Percentiles rank a stretch among this genome's conserved stretches.
Conservation (phyloP, 2,329 filamentous ascomycete genomes). For the Claviceps paspali region DNA sequence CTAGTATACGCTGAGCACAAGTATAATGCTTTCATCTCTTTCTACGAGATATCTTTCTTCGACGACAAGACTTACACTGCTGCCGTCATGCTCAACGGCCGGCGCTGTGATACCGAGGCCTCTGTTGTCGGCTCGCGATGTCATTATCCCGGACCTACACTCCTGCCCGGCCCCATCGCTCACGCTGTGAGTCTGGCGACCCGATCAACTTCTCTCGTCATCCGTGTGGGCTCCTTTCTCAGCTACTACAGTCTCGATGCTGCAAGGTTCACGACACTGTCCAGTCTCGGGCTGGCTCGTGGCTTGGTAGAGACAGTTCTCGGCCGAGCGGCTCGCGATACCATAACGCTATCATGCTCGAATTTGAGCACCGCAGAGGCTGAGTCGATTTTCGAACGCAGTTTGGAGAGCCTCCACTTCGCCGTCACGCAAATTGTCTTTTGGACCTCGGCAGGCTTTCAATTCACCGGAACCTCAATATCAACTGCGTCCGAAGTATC, state of each 20-base stretch:
- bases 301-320: constrained; percentile 39
- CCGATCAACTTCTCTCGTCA: constrained; percentile 41
- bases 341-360: constrained; percentile 27
- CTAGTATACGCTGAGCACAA: not conserved
- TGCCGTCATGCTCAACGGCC: constrained; percentile 1
- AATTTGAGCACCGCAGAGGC: constrained; percentile 35
- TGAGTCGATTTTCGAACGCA: constrained; percentile 40
- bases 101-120: constrained; percentile 5
- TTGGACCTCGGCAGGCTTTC: constrained; percentile 45
- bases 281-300: constrained; percentile 40
- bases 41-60: not conserved
- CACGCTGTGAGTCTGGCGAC: constrained; percentile 45
- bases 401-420: constrained; percentile 39
- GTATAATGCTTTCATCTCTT: constrained; percentile 1
- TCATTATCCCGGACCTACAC: constrained; percentile 23
- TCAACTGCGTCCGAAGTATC: constrained; percentile 40
- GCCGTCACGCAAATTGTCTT: constrained; percentile 45
- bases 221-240: constrained; percentile 37
- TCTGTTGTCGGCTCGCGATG: constrained; percentile 7
- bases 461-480: constrained; percentile 39
- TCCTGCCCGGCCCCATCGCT: constrained; percentile 43
- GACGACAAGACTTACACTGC: not conserved
- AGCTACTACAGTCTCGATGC: constrained; percentile 36
- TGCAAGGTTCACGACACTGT: constrained; percentile 39
- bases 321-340: constrained; percentile 35